Base-by-base conservation (phyloP, 2,329 filamentous ascomycete genomes). In the Aspergillus pseudotamarii region DNA sequence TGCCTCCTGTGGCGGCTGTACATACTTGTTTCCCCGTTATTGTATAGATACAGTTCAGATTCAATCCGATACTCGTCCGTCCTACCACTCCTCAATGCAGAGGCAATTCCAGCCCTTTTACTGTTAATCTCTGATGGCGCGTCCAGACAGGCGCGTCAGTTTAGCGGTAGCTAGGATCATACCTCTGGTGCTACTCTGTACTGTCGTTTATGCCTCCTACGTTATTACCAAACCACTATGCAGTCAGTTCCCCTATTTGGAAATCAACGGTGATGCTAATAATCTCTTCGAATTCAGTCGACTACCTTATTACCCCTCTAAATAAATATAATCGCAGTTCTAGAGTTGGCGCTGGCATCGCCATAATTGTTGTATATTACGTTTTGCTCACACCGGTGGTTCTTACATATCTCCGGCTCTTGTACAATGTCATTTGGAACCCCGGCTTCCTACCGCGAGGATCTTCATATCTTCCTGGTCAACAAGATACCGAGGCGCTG, bases 391-490 rank as follows among this genome's bases (percentile, higher is more conserved):
- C 91, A 19, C 82, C 90, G 34, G 86, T 93, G 72, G 73, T 89
- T 28, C 71, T 82, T 36, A 84, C 89, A 23, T 97, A 96, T 77
- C 73, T 91, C 23, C 90, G 93, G 66, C 85, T 94, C 11, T 77
- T 94, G 48, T 80, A 88, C 66, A 85, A 86, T 38, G 88, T 96
- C 57, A 84, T 87, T 63, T 82, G 82, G 68, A 86, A 93, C 68
- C 90, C 93, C 0, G 94, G 92, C 4, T 86, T 93, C 59, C 84
- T 94, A 0, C 89, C 91, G 0, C 85, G 90, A 36, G 87, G 85
- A n/a, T 77, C 82, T 58, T 71, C 80, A 67, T 77, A 73, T 67
- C 64, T 71, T 58, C 66, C 71, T 59, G 67, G 73, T 57, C 63
- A 73, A 63, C 58, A 69, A 54, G 64, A 71, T 41, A 53, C 54